A percentile compares a stretch with the other conserved stretches of the same genome.
phyloP scores from a whole-genome alignment of 202 grass and related monocot genomes.

The Saccharum hybrid region DNA sequence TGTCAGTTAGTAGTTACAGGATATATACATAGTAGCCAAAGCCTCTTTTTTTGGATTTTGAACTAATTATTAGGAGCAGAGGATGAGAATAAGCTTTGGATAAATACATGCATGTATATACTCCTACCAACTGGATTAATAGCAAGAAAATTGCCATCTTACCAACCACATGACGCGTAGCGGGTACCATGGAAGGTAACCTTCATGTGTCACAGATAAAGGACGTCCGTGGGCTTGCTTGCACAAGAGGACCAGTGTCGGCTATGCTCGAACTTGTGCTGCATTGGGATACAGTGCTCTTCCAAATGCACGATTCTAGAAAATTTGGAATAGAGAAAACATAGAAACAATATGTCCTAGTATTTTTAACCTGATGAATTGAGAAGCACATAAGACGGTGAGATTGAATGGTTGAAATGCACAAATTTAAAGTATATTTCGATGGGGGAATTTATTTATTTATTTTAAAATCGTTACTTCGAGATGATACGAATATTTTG shows the following conservation, averaged over 20 bases:
- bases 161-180: constrained; percentile 35
- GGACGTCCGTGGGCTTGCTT: background rate
- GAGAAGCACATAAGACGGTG: too few species aligned
- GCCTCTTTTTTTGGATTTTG: background rate
- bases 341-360: background rate
- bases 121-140: background rate
- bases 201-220: too few species aligned
- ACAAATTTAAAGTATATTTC: background rate
- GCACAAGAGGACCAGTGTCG: background rate
- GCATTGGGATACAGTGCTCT: background rate
- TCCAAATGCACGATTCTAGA: background rate
- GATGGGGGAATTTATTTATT: too few species aligned
- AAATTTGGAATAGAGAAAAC: background rate
- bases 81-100: background rate
- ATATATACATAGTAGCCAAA: background rate
- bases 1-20: background rate
- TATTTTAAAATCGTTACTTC: background rate
- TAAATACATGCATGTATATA: too few species aligned
- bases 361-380: background rate
- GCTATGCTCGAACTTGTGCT: background rate
- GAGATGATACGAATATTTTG: too few species aligned
- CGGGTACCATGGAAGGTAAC: too few species aligned
- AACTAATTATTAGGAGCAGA: background rate
- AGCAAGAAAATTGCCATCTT: constrained; percentile 4
- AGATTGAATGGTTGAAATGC: too few species aligned